Base-by-base conservation (phyloP, 2,329 filamentous ascomycete genomes). In the Magnaporthiopsis poae region DNA sequence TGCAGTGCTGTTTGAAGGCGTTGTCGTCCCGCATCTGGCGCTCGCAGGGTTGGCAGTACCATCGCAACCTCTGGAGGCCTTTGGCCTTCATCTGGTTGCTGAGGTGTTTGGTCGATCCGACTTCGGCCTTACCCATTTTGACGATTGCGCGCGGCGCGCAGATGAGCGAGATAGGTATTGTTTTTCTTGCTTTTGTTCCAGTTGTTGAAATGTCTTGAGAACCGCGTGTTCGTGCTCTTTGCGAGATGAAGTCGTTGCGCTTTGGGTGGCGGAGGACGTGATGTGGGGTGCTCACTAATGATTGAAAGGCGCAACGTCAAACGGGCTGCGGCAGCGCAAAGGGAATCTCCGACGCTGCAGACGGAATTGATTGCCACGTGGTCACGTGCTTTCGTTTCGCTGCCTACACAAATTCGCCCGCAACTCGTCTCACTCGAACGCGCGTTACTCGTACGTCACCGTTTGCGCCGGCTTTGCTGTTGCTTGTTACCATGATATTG, bases 101-200 rank as follows among this genome's bases (percentile, higher is more conserved):
- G 68, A 98, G 84, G 76, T 91, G 86, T 80, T 97, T 98, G n/a
- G 89, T 92, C 67, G 89, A 91, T 69, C 95, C 95, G 66, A 91
- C 88, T 81, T 98, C 95, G 73, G 95, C 95, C 81, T 91, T 91
- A 65, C 89, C 89, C 94, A 98, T 98, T 65, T 75, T 89, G 80
- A 33, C 61, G 46, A 18, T 5, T 63, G 39, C 15, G 46, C 46
- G 46, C 46, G 46, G 21, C 21, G 46, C 46, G 46, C 46, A 25
- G 46, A 9, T n/a, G 46, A 56, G 21, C 21, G 46, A 56, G 7
- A 5, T n/a, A 56, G 46, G 2, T 9, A 5, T 56, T 5, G 21
- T 21, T 52, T 4, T 52, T n/a, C 13, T 4, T 39, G 12, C 12
- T 36, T 3, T 5, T 39, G n/a, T 39, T 15, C 13, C 12, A 18